Evolutionary conservation across 768 basidiomycete genomes (phyloP), one percentile per base, ranked within the genome.

Genomic region (Lyophyllum semitale): DNA sequence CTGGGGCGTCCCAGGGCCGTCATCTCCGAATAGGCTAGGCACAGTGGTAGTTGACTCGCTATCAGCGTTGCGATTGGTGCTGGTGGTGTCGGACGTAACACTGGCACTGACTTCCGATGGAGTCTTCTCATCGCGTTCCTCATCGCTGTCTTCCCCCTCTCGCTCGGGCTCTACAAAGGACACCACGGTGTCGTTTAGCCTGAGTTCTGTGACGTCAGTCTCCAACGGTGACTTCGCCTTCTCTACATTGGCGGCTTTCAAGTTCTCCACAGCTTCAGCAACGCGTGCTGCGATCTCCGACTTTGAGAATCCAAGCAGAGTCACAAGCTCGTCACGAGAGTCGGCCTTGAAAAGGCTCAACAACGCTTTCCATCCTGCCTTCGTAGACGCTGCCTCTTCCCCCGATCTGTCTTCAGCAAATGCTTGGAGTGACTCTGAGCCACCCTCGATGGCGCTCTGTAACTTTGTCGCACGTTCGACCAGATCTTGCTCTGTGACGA

Each of bases 221-320:
- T 77, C 73, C 41, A 51, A 59, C 27, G 43, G 64, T 38, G 62
- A 65, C 68, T 61, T 71, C 56, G 66, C 59, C 58, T 68, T 62
- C 44, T 70, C 64, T 9, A 72, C 70, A 12, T 73, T 72, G 1
- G 76, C 61, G 13, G 75, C 74, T 62, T 87, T 88, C 60, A 94
- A 75, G 48, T 84, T 88, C 43, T 88, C 84, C 42, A 95, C 83
- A 11, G 94, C 93, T 59, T 91, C 88, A 9, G 85, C 84, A 17
- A 98, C 91, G 58, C 87, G 88, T 4, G 77, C 73, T 2, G 84
- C 85, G 17, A 97, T 83, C 59, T 95, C 93, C 9, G 81, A 83
- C 71, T 96, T 95, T 3, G 93, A 95, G 70, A 95, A 98, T 0
- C 95, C 96, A 13, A 99, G 80, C 1, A 98, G 73, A 2, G 88